Evolutionary conservation across 129 eudicot genomes (phyloP), one percentile per base, ranked within the genome.

Genomic region (Flaveria brownii): DNA sequence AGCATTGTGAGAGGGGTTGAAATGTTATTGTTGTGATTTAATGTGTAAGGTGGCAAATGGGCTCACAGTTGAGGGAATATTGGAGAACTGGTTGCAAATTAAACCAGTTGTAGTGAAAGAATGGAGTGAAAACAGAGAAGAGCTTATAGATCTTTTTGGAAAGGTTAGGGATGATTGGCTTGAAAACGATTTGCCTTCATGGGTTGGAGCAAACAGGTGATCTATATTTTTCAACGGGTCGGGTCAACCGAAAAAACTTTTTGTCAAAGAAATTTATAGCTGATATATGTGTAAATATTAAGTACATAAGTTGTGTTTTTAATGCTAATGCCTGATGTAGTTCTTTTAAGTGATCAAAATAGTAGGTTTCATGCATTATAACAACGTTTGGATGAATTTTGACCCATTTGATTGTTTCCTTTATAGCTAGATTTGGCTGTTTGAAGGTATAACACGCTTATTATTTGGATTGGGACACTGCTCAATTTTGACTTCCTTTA

Each of bases 141-240:
- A 74, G 6, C 88, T 94, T 15, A 80, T 94, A 26, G 96, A 94
- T 77, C 88, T 94, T 9, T 91, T 91, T 45, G 97, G 97, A 63
- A 89, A 91, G 83, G 86, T 89, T 71, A 83, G 97, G 81, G 97
- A 91, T 67, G 97, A 94, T 74, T 94, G 98, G 98, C 89, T 94
- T 80, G 97, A 91, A 77, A 87, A 81, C 30, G 97, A 91, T 77
- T 85, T 91, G 82, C 75, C 89, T 26, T 81, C 98, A 7, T 94
- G 97, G 98, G 85, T 94, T 74, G 97, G 92, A 68, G 98, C 98
- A n/a, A 94, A 94, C 78, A 91, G 98, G 97, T 91, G 74, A 82
- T 28, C 41, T 41, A 10, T 43, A 55, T 72, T 26, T 63, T 63
- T 28, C n/a, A 1, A 63, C 46, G 22, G 45, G 45, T 30, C 45